Evolutionary conservation across 495 filamentous ascomycete species (phyloP), one percentile per base, ranked within the genome.

Genomic region (Talaromyces thailandensis): DNA sequence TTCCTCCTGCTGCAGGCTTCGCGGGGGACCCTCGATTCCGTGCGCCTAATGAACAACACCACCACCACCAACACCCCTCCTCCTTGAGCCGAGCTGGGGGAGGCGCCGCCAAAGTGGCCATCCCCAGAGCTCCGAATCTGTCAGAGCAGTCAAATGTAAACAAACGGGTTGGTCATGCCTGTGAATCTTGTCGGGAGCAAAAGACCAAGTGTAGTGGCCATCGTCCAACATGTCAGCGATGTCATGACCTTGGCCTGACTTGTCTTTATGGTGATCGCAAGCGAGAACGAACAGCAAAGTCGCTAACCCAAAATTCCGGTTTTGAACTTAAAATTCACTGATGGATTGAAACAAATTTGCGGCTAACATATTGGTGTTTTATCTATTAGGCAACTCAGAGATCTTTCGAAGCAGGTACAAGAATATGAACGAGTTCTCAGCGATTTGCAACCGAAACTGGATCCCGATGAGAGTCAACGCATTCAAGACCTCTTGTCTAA

Each of bases 181-280:
- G 88, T 69, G 88, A 88, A 80, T 86, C 86, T 45, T 91, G 88
- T 73, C 79, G 88, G 11, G 86, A 89, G 61, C 81, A 88, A 64
- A 87, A 87, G 66, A 81, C 83, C 63, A 86, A 86, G 70, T 86
- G 83, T 68, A 84, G 77, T 62, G 84, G 84, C 9, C 79, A 79
- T 62, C 75, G 75, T 56, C 85, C 85, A 43, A 67, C 68, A 23
- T 88, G 85, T 67, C 77, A 79, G 48, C 78, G 84, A 63, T 88
- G 85, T 64, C 71, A 76, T 69, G 81, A 85, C 63, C 75, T 78
- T 24, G 73, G 73, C 21, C 68, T 80, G 31, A 56, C 23, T 7
- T 87, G 85, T 64, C 72, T 73, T 4, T 87, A 87, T 69, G 77
- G 75, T 14, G 81, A 86, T 62, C 80, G 82, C 35, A 87, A 86